phyloP scores from a whole-genome alignment of 2,329 filamentous ascomycete species.

The Colletotrichum somersetense region DNA sequence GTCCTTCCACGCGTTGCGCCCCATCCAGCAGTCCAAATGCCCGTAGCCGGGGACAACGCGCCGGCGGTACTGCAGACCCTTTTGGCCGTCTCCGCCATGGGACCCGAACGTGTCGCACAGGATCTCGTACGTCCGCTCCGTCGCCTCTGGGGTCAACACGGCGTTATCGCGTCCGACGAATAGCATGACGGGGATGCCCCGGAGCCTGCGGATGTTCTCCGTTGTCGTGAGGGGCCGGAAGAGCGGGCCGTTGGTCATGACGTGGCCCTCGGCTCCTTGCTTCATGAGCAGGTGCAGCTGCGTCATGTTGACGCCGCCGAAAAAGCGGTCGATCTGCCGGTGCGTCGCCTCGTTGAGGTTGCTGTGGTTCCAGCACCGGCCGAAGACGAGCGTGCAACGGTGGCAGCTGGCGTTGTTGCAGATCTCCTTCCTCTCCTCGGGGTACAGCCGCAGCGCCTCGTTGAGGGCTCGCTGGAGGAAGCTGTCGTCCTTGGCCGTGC shows the following conservation, averaged over 20 bases:
- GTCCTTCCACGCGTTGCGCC: slow-evolving; percentile 68
- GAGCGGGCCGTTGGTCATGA: slow-evolving; percentile 64
- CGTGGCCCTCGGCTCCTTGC: slow-evolving; percentile 64
- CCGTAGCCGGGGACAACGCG: slow-evolving; percentile 69
- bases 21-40: slow-evolving; percentile 74
- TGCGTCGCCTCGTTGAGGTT: slow-evolving; percentile 77
- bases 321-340: slow-evolving; percentile 70
- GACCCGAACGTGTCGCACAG: slow-evolving; percentile 65
- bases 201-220: slow-evolving; percentile 63
- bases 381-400: slow-evolving; percentile 70
- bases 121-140: slow-evolving; percentile 65
- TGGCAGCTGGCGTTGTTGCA: slow-evolving; percentile 74
- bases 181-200: slow-evolving; percentile 66
- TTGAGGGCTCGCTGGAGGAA: slow-evolving; percentile 65
- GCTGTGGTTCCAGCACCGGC: slow-evolving; percentile 72
- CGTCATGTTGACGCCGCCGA: slow-evolving; percentile 73
- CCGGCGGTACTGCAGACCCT: slow-evolving; percentile 61
- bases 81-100: slow-evolving; percentile 45
- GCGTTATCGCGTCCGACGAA: slow-evolving; percentile 69
- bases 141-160: slow-evolving; percentile 66
- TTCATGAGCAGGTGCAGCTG: slow-evolving; percentile 68
- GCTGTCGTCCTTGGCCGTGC: slow-evolving; percentile 59
- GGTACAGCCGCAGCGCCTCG: slow-evolving; percentile 69
- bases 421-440: slow-evolving; percentile 65
- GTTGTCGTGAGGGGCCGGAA: slow-evolving; percentile 61